Conservation (phyloP, 768 basidiomycete species). For the Agrocybe praecox region DNA sequence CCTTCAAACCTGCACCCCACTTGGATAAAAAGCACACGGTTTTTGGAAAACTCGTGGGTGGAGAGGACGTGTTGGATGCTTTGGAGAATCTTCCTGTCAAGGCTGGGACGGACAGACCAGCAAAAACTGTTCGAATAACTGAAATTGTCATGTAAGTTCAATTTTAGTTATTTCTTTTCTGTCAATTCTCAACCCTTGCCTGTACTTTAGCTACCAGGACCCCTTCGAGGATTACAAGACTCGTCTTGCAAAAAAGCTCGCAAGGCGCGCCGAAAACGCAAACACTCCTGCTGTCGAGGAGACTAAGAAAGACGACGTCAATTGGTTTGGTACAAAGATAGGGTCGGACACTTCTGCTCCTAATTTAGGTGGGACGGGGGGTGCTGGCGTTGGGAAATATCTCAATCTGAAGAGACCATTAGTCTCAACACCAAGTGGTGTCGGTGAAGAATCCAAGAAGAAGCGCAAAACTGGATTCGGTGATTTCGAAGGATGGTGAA, state of each 20-base stretch:
- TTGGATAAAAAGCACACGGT: constrained; percentile 95
- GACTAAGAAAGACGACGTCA: constrained; percentile 68
- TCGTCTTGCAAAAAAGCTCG: constrained; percentile 78
- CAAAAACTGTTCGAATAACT: constrained; percentile 83
- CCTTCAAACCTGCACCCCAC: constrained; percentile 81
- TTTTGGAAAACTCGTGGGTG: constrained; percentile 96
- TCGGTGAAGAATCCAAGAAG: constrained; percentile 63
- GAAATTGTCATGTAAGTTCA: constrained; percentile 79
- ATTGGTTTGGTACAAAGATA: constrained; percentile 91
- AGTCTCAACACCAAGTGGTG: constrained; percentile 24
- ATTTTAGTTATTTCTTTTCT: neutral
- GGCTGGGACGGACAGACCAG: constrained; percentile 84
- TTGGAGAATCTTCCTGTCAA: constrained; percentile 83
- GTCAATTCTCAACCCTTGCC: neutral
- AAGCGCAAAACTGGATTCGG: constrained; percentile 88
- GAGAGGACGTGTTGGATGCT: constrained; percentile 85
- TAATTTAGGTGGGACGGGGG: constrained; percentile 28
- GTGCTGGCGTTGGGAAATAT: constrained; percentile 82
- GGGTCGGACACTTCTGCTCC: constrained; percentile 44
- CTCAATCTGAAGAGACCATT: constrained; percentile 56
- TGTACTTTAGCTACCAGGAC: constrained; percentile 73
- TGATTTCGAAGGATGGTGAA: constrained; percentile 83
- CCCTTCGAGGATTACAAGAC: constrained; percentile 93
- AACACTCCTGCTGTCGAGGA: constrained; percentile 36
- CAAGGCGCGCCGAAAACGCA: constrained; percentile 51